Evolutionary conservation across 179 eudicot species (phyloP).

Genomic region (Silene coronaria): DNA sequence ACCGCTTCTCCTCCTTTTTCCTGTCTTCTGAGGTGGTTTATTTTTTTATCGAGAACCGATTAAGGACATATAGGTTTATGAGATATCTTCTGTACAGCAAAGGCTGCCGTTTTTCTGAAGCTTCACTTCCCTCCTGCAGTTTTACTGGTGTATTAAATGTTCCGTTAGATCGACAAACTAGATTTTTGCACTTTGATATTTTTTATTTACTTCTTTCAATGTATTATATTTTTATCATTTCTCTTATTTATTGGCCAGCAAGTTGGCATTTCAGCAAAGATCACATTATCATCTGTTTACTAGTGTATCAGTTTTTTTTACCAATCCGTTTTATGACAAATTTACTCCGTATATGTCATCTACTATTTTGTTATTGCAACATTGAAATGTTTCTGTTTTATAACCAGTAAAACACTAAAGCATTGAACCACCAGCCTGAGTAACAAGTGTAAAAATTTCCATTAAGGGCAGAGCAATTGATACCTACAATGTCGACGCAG

Average conservation of each 20-base stretch:
- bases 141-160: neutral
- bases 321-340: neutral
- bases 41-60: constrained; percentile 6
- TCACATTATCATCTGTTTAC: neutral
- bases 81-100: constrained; percentile 31
- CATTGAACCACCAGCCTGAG: too few relatives aligned
- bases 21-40: constrained; percentile 20
- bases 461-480: too few relatives aligned
- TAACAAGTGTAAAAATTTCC: too few relatives aligned
- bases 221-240: neutral
- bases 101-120: constrained; percentile 14
- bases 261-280: neutral
- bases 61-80: constrained; percentile 20
- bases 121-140: neutral
- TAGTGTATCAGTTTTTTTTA: neutral
- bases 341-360: too few relatives aligned
- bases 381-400: too few relatives aligned
- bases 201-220: neutral
- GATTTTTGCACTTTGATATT: neutral
- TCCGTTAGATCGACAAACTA: neutral
- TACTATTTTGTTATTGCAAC: too few relatives aligned
- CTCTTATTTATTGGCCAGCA: neutral
- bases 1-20: constrained; percentile 1
- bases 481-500: too few relatives aligned
- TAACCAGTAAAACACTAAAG: too few relatives aligned